Conservation (phyloP, 352 stramenopile genomes). For the Globisporangium canariense region DNA sequence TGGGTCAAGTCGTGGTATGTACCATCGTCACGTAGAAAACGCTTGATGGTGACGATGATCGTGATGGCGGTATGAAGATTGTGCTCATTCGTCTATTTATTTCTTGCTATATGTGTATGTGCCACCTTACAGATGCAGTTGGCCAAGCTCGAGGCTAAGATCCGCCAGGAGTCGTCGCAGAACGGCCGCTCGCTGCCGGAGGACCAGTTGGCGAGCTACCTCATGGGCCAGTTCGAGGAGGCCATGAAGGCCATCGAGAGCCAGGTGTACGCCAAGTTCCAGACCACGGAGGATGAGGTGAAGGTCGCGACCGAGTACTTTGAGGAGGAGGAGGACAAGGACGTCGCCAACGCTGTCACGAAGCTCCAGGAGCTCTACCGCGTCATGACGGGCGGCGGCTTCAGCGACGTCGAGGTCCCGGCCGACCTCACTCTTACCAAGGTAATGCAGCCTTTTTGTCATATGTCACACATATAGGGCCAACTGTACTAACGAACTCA, state of each 20-base stretch:
- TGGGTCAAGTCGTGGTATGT: slow-evolving; percentile 86
- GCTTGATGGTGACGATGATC: too few relatives aligned
- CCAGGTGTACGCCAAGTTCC: slow-evolving; percentile 87
- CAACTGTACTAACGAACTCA: not conserved
- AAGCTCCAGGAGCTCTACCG: slow-evolving; percentile 88
- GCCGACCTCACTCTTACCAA: slow-evolving; percentile 80
- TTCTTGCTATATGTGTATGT: slow-evolving; percentile 1
- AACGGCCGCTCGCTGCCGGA: slow-evolving; percentile 76
- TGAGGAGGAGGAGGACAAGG: slow-evolving; percentile 85
- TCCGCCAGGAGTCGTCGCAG: slow-evolving; percentile 85
- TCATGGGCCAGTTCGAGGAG: slow-evolving; percentile 89
- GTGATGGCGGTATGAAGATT: not conserved
- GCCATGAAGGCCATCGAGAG: slow-evolving; percentile 89
- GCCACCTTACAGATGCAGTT: slow-evolving; percentile 68
- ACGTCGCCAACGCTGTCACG: slow-evolving; percentile 76
- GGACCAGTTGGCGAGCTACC: slow-evolving; percentile 82
- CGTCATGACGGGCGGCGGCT: slow-evolving; percentile 81
- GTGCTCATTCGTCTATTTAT: slow-evolving; percentile 1
- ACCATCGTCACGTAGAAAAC: too few relatives aligned
- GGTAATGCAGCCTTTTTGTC: slow-evolving; percentile 12
- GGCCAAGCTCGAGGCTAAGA: slow-evolving; percentile 85
- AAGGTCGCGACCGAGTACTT: slow-evolving; percentile 87
- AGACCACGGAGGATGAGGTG: slow-evolving; percentile 86
- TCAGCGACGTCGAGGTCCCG: slow-evolving; percentile 80
- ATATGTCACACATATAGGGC: not conserved